Percentiles rank a stretch among this genome's conserved stretches.
Conservation (phyloP, 345 rosid genomes). For the Brassica nigra region DNA sequence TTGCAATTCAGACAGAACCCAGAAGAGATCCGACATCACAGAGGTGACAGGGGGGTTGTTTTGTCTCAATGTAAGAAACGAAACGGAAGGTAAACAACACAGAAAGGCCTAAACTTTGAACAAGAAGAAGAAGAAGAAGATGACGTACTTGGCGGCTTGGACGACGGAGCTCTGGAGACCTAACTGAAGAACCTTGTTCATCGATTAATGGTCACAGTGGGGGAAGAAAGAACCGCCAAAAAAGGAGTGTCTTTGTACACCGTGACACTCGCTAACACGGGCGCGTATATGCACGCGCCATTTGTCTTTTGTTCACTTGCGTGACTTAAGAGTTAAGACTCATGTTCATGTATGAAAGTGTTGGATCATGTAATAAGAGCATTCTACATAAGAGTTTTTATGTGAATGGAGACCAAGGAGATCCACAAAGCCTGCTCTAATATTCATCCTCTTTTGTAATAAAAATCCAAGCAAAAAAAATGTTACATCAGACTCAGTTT, state of each 20-base stretch:
- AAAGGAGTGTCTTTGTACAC: not conserved
- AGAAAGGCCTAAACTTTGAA: constrained; percentile 9
- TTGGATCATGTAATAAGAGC: not conserved
- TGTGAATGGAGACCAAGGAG: constrained; percentile 23
- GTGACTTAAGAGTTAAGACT: too few relatives aligned
- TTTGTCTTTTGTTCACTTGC: not conserved
- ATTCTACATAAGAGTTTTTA: not conserved
- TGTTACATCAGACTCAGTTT: constrained; percentile 18
- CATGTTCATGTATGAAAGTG: not conserved
- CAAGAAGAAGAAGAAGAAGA: not conserved
- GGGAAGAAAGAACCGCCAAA: constrained; percentile 35
- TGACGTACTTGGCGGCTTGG: constrained; percentile 28
- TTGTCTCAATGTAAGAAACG: not conserved
- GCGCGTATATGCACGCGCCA: constrained; percentile 25
- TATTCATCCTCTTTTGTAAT: constrained; percentile 6
- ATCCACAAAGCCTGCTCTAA: constrained; percentile 21
- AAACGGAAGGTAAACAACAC: not conserved
- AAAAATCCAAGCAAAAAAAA: not conserved
- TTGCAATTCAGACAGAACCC: constrained; percentile 18
- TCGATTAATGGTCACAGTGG: constrained; percentile 11
- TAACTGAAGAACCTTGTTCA: constrained; percentile 49
- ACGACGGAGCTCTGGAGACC: constrained; percentile 43
- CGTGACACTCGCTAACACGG: not conserved
- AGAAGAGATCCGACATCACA: constrained; percentile 7
- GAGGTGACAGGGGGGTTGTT: not conserved